Conservation (phyloP, 257 asterid genomes). For the Datura wrightii region DNA sequence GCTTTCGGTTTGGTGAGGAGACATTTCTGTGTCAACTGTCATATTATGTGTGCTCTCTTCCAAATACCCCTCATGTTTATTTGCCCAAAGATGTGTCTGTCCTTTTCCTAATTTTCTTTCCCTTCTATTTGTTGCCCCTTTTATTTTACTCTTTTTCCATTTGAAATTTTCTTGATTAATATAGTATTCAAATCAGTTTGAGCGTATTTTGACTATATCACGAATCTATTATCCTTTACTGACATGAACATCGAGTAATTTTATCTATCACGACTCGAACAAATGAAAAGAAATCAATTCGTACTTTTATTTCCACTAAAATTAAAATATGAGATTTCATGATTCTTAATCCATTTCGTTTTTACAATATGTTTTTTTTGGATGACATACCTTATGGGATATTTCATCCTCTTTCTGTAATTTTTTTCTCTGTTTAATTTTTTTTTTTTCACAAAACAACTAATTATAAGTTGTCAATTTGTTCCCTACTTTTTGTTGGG, state of each 20-base stretch:
- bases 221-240: not conserved
- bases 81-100: constrained; percentile 24
- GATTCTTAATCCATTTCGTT: not conserved
- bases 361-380: not conserved
- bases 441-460: not conserved
- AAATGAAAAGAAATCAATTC: not conserved
- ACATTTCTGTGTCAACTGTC: constrained; percentile 34
- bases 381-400: not conserved
- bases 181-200: not conserved
- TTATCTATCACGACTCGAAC: not conserved
- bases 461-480: not conserved
- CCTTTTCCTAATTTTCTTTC: not conserved
- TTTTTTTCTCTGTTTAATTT: constrained; percentile 26
- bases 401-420: not conserved
- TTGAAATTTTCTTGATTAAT: constrained; percentile 22
- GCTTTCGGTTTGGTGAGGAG: constrained; percentile 42
- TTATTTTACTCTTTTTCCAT: not conserved
- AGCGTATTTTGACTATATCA: not conserved
- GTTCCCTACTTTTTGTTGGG: constrained; percentile 18
- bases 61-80: not conserved
- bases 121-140: not conserved
- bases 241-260: too few species aligned
- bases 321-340: not conserved
- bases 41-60: not conserved
- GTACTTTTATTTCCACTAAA: not conserved